Conservation (phyloP, 345 rosid species). For the Brassica carinata region DNA sequence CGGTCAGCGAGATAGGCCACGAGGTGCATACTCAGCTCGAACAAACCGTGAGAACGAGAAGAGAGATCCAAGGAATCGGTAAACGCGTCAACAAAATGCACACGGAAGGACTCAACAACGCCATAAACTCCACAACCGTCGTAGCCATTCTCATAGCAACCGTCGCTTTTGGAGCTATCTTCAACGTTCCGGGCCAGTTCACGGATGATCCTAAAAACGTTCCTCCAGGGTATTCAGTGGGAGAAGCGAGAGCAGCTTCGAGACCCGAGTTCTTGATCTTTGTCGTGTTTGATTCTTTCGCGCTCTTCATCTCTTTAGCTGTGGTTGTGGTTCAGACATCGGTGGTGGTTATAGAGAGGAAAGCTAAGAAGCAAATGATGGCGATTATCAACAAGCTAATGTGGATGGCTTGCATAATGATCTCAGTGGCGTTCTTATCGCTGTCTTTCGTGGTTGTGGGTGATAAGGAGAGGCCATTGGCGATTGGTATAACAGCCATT, state of each 20-base stretch:
- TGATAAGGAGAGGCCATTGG: slow-evolving; percentile 55
- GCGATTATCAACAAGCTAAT: slow-evolving; percentile 87
- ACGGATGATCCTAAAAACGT: slow-evolving; percentile 46
- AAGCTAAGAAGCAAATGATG: slow-evolving; percentile 84
- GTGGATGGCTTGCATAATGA: slow-evolving; percentile 92
- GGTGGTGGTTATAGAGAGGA: slow-evolving; percentile 75
- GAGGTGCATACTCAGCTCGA: slow-evolving; percentile 82
- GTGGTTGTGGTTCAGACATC: slow-evolving; percentile 98
- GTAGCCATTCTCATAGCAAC: slow-evolving; percentile 95
- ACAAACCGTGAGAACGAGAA: slow-evolving; percentile 69
- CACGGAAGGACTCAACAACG: slow-evolving; percentile 86
- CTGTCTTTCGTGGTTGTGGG: slow-evolving; percentile 82
- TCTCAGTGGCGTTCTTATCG: slow-evolving; percentile 81
- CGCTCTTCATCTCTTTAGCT: slow-evolving; percentile 90
- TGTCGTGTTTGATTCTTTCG: slow-evolving; percentile 74
- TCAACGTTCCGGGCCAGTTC: slow-evolving; percentile 80
- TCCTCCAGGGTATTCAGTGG: slow-evolving; percentile 46
- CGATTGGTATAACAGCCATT: slow-evolving; percentile 53
- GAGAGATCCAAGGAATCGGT: slow-evolving; percentile 75
- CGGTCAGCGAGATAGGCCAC: slow-evolving; percentile 86
- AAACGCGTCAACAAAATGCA: slow-evolving; percentile 81
- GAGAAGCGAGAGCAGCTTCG: slow-evolving; percentile 69
- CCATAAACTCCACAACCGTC: slow-evolving; percentile 83
- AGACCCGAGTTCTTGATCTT: slow-evolving; percentile 65
- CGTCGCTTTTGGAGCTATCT: slow-evolving; percentile 92